Evolutionary conservation across 1,139 yeast genomes (phyloP), one percentile per base, ranked within the genome.

Genomic region (Suhomyces panamericanus): DNA sequence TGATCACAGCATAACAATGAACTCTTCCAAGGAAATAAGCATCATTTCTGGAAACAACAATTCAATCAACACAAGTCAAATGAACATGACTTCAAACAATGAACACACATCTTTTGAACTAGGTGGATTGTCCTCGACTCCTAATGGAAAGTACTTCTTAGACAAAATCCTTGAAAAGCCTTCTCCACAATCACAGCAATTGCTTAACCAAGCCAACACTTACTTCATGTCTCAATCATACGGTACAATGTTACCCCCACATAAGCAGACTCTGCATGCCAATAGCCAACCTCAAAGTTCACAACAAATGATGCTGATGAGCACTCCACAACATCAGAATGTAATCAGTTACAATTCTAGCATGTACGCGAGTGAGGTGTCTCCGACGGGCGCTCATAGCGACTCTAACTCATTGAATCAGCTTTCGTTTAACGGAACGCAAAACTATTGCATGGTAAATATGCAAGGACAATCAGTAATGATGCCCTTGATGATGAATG

Each of bases 131-230:
- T 59, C 73, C 4, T 67, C 75, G 35, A 73, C 78, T 1, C 77
- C 78, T 10, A 73, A 72, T 53, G 67, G 72, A 17, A 73, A 72
- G 51, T 70, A 56, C 42, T 58, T 73, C 38, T 58, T 72, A 36
- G 78, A 73, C 46, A 68, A 67, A 43, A 63, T 71, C 55, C 70
- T 70, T 46, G 77, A 73, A 41, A 67, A 67, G 47, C 64, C 66
- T 4, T 70, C 76, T 3, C 77, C 77, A 3, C 68, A 59, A 42
- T 54, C 66, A 22, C 56, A 51, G 30, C 42, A 47, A 24, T 37
- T 49, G 13, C 50, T 58, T 36, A 60, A 57, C 37, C 64, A 59
- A 39, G 56, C 54, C n/a, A 50, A 57, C 27, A 46, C 44, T 22
- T 48, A 48, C 41, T 55, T 45, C 40, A 48, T 55, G 42, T 51